Evolutionary conservation across 345 rosid genomes (phyloP), one percentile per base, ranked within the genome.

Genomic region (Rhodamnia argentea): DNA sequence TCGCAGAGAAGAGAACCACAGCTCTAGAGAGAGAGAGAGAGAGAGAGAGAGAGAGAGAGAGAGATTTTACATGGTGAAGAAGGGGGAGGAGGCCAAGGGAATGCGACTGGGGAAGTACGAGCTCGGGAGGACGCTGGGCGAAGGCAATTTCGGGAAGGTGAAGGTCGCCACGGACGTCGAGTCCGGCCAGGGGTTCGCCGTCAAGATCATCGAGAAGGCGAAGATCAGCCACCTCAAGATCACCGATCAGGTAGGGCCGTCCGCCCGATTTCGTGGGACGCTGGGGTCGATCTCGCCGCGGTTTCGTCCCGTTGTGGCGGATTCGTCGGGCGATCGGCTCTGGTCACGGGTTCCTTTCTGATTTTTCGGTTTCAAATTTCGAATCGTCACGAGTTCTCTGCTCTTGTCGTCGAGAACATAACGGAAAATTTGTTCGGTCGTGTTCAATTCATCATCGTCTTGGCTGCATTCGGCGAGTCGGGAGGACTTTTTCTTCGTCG

Each of bases 61-160:
- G 44, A 52, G 60, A 18, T 59, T 16, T 57, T 70, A 76, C 37
- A 86, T 83, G 85, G 76, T 83, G 85, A 32, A 47, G 83, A 42
- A 84, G 54, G 84, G 85, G 82, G 55, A 88, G 74, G 32, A 88
- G 84, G 76, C 75, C 42, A 89, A 88, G 92, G 95, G 94, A 91
- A 94, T 94, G 95, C 96, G 91, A 85, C 89, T 97, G 70, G 98
- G 98, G 24, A 96, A 96, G 90, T 97, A 97, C 93, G 94, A 95
- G 91, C 91, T 97, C 13, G 98, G 99, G 76, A 91, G 92, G 88
- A 97, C 98, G 44, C 94, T 97, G 6, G 99, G 99, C 9, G 98
- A 96, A 89, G 99, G 99, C 50, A 97, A 95, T 90, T 97, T 96
- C 64, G 99, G 96, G 0, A 96, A 97, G 89, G 99, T 97, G 15